Evolutionary conservation across 1,139 yeast genomes (phyloP).

Genomic region (Candida smagusa): DNA sequence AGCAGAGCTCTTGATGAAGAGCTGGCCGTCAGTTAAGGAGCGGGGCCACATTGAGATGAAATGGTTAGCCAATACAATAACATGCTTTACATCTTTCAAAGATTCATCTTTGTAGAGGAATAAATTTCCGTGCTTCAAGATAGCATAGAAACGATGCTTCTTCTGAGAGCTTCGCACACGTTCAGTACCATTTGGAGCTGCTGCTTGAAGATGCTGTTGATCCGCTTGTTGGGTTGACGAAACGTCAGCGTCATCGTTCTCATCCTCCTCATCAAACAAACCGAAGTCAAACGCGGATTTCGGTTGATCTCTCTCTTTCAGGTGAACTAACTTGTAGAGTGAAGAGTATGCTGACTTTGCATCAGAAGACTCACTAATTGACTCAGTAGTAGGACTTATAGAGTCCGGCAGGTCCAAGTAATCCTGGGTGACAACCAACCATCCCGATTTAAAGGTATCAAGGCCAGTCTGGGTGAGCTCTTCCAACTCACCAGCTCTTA

Average conservation of each 20-base stretch:
- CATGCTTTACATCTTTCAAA: slow-evolving; percentile 69
- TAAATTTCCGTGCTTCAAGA: slow-evolving; percentile 78
- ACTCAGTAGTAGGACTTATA: slow-evolving; percentile 30
- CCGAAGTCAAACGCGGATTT: slow-evolving; percentile 12
- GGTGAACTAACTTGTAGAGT: slow-evolving; percentile 52
- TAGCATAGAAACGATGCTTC: slow-evolving; percentile 65
- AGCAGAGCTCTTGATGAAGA: slow-evolving; percentile 77
- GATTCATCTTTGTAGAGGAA: slow-evolving; percentile 73
- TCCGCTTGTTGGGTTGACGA: slow-evolving; percentile 6
- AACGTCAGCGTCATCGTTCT: slow-evolving; percentile 9
- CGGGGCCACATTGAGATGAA: slow-evolving; percentile 88
- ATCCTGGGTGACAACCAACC: slow-evolving; percentile 81
- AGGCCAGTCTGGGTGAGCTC: slow-evolving; percentile 60
- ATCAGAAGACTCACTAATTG: slow-evolving; percentile 37
- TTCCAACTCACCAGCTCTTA: slow-evolving; percentile 62
- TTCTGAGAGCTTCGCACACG: slow-evolving; percentile 24
- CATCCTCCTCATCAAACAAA: slow-evolving; percentile 8
- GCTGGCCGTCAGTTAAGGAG: slow-evolving; percentile 61
- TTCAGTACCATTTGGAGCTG: slow-evolving; percentile 7
- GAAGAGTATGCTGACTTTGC: slow-evolving; percentile 58
- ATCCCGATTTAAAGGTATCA: slow-evolving; percentile 66
- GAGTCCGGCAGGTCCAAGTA: slow-evolving; percentile 52
- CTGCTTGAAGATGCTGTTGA: slow-evolving; percentile 3
- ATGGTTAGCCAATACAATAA: slow-evolving; percentile 68
- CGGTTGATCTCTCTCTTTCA: slow-evolving; percentile 21